Base-by-base conservation (phyloP, 345 rosid genomes). In the Combretum micranthum region DNA sequence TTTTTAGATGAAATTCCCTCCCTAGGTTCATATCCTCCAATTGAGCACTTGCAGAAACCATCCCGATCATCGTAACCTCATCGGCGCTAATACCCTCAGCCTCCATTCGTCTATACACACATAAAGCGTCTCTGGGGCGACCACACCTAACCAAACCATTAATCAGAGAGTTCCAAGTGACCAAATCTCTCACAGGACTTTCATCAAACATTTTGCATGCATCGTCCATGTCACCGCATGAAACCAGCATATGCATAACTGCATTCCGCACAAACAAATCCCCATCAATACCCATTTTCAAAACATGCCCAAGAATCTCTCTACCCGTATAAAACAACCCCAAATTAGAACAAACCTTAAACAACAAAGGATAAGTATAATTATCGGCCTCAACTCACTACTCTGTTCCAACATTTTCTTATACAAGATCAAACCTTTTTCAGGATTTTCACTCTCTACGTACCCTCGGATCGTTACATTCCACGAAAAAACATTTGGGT, bases 101-200 rank as follows among this genome's bases (percentile, higher is more conserved):
- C 60, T 73, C 71, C 90, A 92, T 84, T 52, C 65, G 54, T 55
- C 64, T 59, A 68, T 72, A 88, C 52, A 74, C 56, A 37, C 49
- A 8, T 15, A 92, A 25, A 3, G 98, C 93, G 52, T 72, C 74
- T 53, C 55, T 65, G 1, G 81, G 72, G 17, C 64, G 23, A 0
- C 86, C 86, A 52, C 77, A 57, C 72, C 75, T 83, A 68, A 72
- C 83, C 62, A 75, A 88, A 50, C 98, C 98, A 67, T 78, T 79
- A 68, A 88, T 88, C 83, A 91, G 76, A 25, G 77, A 77, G 57
- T 88, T 91, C 96, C 96, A 91, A 49, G 98, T 77, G 71, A 91
- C 92, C 78, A 81, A 80, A 58, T 88, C 84, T 59, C 87, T 88
- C 21, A 79, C 86, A 42, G 74, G 58, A 75, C 88, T 56, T 82